Evolutionary conservation across 345 rosid genomes (phyloP), one percentile per base, ranked within the genome.

Genomic region (Psidium guajava): DNA sequence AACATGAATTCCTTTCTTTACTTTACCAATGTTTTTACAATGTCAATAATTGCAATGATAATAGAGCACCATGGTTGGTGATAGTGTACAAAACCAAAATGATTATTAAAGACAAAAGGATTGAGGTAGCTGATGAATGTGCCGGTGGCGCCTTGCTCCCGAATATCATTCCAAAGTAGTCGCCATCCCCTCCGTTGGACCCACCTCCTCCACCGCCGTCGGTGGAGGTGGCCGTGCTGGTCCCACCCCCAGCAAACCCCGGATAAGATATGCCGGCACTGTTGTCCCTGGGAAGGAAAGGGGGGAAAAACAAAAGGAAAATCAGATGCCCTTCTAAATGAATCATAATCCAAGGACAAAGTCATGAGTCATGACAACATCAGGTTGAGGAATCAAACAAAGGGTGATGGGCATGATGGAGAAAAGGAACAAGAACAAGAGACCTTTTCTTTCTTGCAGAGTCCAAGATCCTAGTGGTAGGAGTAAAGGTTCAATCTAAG

Each of bases 111-210:
- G 88, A 93, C 91, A 92, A 89, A 88, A 89, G 40, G 59, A 90
- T 52, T 25, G 91, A 88, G 73, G 89, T 40, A 9, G 74, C 51
- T 25, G 91, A 74, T 22, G 84, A 2, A 49, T 87, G 82, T 54
- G 92, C 88, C 32, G 90, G 87, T 40, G 91, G 84, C 0, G 85
- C 90, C n/a, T 88, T 92, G 84, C 92, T 89, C 87, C 96, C 93
- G 11, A 97, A 97, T 89, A 90, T 94, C 95, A 92, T 92, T 83
- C 96, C 92, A 86, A 96, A 93, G 86, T 36, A 85, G 87, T 90
- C 92, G 42, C 88, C 92, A 2, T 82, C 87, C 2, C 83, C 83
- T 10, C 84, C 86, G 4, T 55, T 16, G n/a, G 90, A 86, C 53
- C 91, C 89, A 20, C 84, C 51, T 25, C 88, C 85, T 64, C 87